Evolutionary conservation across 2,329 filamentous ascomycete genomes (phyloP).

Genomic region (Fusarium succisae): DNA sequence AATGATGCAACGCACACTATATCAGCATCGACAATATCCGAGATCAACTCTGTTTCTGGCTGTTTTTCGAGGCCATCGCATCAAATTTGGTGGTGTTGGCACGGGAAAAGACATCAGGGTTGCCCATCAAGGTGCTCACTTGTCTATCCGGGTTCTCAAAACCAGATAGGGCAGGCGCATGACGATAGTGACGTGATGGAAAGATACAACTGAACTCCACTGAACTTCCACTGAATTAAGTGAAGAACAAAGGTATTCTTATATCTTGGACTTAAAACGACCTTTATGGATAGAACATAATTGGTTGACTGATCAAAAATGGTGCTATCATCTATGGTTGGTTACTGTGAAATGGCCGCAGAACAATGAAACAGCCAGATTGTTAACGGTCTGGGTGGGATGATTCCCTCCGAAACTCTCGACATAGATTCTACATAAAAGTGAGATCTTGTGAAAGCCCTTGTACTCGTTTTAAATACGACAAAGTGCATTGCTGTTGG

Average conservation of each 20-base stretch:
- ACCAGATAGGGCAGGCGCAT: background rate
- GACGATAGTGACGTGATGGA: constrained; percentile 7
- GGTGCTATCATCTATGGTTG: background rate
- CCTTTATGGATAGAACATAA: background rate
- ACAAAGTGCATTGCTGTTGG: background rate
- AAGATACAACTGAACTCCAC: background rate
- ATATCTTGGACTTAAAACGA: background rate
- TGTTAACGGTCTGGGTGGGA: fast-evolving
- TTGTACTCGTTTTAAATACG: background rate
- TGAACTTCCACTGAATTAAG: fast-evolving
- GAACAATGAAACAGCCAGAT: background rate
- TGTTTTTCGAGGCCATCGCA: constrained; percentile 7
- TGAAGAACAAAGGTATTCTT: background rate
- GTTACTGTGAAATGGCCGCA: background rate
- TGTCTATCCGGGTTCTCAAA: constrained; percentile 43
- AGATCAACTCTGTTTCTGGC: background rate
- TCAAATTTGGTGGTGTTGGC: constrained; percentile 15
- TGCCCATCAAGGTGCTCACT: constrained; percentile 40
- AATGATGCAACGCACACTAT: constrained; percentile 20
- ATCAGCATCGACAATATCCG: constrained; percentile 1
- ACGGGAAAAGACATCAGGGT: constrained; percentile 39
- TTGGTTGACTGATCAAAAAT: background rate
- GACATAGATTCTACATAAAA: background rate
- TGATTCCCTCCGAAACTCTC: background rate
- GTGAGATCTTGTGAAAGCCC: background rate